Percentiles rank a stretch among this genome's conserved stretches.
phyloP scores from a whole-genome alignment of 1,284 basidiomycete species.

The Boletellus sp. region DNA sequence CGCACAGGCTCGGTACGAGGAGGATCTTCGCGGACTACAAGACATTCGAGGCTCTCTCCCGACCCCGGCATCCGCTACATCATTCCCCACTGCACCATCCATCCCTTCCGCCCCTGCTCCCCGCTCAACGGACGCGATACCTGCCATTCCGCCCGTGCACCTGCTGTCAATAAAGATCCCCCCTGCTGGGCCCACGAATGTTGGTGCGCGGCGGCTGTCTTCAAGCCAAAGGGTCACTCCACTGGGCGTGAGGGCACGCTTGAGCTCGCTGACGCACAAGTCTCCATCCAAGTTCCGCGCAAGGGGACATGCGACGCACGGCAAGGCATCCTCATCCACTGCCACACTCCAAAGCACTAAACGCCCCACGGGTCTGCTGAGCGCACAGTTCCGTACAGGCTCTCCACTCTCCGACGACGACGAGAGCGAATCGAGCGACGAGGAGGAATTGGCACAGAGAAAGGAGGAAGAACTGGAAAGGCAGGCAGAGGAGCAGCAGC shows the following conservation, averaged over 20 bases:
- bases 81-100: slow-evolving; percentile 24
- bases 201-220: slow-evolving; percentile 26
- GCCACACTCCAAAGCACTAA: slow-evolving; percentile 56
- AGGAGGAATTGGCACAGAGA: slow-evolving; percentile 56
- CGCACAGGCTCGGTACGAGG: slow-evolving; percentile 74
- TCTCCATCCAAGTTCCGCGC: slow-evolving; percentile 28
- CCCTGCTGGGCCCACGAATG: slow-evolving; percentile 11
- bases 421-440: slow-evolving; percentile 41
- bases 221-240: slow-evolving; percentile 43
- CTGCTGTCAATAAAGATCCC: slow-evolving; percentile 32
- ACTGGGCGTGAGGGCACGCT: slow-evolving; percentile 59
- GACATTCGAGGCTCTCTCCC: slow-evolving; percentile 58
- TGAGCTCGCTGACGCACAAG: slow-evolving; percentile 58
- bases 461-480: slow-evolving; percentile 65
- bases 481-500: slow-evolving; percentile 62
- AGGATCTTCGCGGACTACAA: slow-evolving; percentile 72
- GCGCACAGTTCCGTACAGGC: slow-evolving; percentile 38
- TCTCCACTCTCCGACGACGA: slow-evolving; percentile 44
- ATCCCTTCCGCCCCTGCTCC: slow-evolving; percentile 20
- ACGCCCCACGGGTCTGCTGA: slow-evolving; percentile 19
- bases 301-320: slow-evolving; percentile 32
- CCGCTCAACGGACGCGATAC: slow-evolving; percentile 14
- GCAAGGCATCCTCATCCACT: slow-evolving; percentile 60
- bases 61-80: slow-evolving; percentile 7
- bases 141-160: slow-evolving; percentile 26